These are phyloP conservation scores for Prunus fruticosa DNA, from an alignment of 306 rosid genomes.

Conservation along the genomic window DNA sequence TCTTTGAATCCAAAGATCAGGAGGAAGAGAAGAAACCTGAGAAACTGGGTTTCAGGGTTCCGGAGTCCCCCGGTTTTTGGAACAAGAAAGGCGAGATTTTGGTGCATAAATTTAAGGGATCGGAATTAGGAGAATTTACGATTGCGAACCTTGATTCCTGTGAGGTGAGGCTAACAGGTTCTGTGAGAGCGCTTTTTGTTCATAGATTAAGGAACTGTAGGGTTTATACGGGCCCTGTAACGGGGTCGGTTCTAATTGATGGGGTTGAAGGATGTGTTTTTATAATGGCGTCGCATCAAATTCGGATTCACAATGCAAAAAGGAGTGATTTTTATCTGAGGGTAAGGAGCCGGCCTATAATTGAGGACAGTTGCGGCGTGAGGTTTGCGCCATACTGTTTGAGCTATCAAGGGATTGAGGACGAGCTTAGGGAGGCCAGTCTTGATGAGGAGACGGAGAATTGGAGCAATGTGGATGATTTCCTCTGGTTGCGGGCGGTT, in stretches of 20 bases:
- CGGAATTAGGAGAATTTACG: conserved; percentile 70
- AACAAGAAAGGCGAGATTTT: conserved; percentile 47
- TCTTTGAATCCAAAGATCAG: conserved; percentile 14
- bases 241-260: conserved; percentile 65
- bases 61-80: conserved; percentile 64
- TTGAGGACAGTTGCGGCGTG: conserved; percentile 57
- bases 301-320: conserved; percentile 73
- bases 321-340: conserved; percentile 65
- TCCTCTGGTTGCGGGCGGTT: conserved; percentile 67
- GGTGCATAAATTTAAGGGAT: conserved; percentile 41
- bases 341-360: conserved; percentile 90
- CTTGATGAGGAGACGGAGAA: conserved; percentile 65
- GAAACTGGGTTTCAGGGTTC: conserved; percentile 26
- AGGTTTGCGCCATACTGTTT: conserved; percentile 78
- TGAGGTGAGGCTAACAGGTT: conserved; percentile 69
- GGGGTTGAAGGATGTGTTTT: conserved; percentile 66
- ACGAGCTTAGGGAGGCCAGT: conserved; percentile 57
- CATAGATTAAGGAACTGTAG: conserved; percentile 62
- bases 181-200: conserved; percentile 62
- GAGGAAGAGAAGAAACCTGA: conserved; percentile 17
- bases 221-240: conserved; percentile 67
- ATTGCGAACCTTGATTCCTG: conserved; percentile 79
- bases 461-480: conserved; percentile 92
- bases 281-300: conserved; percentile 78
- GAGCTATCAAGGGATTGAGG: conserved; percentile 61